Percentiles rank a stretch among this genome's conserved stretches.
Evolutionary conservation across 345 rosid genomes (phyloP).

Genomic region (Dimocarpus longan): DNA sequence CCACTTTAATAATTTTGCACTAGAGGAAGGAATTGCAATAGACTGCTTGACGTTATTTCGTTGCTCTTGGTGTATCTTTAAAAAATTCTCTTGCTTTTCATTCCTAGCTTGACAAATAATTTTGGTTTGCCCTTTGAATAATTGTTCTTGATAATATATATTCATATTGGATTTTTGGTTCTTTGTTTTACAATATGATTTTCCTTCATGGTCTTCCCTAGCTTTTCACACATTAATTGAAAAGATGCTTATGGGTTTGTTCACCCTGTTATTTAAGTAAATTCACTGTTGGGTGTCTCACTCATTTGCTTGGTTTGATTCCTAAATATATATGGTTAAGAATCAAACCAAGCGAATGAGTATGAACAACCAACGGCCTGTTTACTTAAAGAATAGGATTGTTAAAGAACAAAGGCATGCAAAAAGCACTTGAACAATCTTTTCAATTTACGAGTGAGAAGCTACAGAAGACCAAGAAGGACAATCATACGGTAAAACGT

Average conservation of each 20-base stretch:
- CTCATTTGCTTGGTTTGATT: constrained; percentile 61
- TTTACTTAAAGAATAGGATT: too few species aligned
- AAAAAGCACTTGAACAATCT: too few species aligned
- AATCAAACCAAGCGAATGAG: too few species aligned
- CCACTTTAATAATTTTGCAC: constrained; percentile 54
- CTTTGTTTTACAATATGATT: constrained; percentile 69
- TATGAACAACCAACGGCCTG: too few species aligned
- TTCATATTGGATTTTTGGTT: constrained; percentile 65
- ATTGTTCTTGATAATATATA: constrained; percentile 76
- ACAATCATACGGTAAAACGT: too few species aligned
- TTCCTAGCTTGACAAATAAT: constrained; percentile 49
- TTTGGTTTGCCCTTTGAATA: constrained; percentile 60
- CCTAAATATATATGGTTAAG: constrained; percentile 42
- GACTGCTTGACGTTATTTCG: constrained; percentile 61
- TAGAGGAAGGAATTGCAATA: constrained; percentile 35
- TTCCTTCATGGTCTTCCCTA: constrained; percentile 61
- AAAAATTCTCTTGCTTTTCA: constrained; percentile 74
- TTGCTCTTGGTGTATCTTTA: constrained; percentile 73
- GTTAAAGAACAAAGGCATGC: too few species aligned
- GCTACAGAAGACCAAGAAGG: too few species aligned
- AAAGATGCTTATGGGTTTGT: constrained; percentile 53
- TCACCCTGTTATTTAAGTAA: constrained; percentile 53
- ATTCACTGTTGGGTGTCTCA: constrained; percentile 74
- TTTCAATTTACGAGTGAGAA: too few species aligned
- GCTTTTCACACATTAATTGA: constrained; percentile 56